Evolutionary conservation across 2,329 filamentous ascomycete species (phyloP).

Genomic region (Paraphaeosphaeria sporulosa): DNA sequence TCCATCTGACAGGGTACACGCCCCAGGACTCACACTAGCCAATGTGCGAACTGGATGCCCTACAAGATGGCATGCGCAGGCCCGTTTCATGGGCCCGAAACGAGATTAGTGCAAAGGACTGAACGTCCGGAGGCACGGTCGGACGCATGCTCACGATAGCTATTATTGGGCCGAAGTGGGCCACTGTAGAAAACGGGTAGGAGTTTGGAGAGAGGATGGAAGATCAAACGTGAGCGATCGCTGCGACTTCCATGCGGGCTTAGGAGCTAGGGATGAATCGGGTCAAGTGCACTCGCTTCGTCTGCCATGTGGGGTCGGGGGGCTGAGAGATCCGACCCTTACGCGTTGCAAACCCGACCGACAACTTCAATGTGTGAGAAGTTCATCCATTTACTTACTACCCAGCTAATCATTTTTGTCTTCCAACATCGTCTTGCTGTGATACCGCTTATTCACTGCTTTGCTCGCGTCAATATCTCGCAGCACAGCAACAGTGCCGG

Average conservation of each 20-base stretch:
- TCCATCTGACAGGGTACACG: slow-evolving; percentile 10
- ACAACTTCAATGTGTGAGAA: background rate
- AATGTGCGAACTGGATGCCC: slow-evolving; percentile 12
- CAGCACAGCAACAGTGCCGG: background rate
- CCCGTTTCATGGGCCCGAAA: slow-evolving; percentile 14
- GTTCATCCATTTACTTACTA: background rate
- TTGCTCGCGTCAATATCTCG: background rate
- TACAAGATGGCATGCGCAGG: background rate
- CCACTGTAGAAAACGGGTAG: slow-evolving; percentile 1
- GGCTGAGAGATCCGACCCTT: slow-evolving; percentile 9
- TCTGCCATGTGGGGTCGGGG: slow-evolving; percentile 7
- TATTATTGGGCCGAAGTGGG: slow-evolving; percentile 9
- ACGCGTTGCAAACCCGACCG: slow-evolving; percentile 5
- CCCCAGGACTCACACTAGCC: background rate
- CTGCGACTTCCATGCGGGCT: slow-evolving; percentile 1
- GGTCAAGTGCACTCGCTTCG: slow-evolving; percentile 9
- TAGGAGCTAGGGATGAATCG: background rate
- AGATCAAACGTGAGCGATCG: slow-evolving; percentile 9
- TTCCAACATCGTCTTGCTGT: too few relatives aligned
- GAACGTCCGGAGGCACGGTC: slow-evolving; percentile 8
- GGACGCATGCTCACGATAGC: slow-evolving; percentile 1
- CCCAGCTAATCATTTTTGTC: too few relatives aligned
- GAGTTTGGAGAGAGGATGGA: background rate
- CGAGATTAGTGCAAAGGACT: background rate
- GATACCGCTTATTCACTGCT: background rate